These are phyloP conservation scores for Pulveroboletus sp. DNA, from an alignment of 768 basidiomycete genomes.

Conservation along the genomic window DNA sequence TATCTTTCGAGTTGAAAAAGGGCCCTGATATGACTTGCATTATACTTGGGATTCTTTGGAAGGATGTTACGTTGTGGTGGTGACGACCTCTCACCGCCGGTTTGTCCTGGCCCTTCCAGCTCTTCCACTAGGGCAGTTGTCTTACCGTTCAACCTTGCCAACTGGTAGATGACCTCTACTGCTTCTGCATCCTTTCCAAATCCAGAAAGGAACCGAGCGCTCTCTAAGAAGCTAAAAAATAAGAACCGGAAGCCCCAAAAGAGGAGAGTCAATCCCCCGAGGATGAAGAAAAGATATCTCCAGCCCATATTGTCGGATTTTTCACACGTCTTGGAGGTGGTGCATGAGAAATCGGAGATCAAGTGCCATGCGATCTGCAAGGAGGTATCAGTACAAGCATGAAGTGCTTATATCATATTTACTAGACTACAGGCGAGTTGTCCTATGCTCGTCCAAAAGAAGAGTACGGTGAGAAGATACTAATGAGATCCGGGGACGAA, in stretches of 20 bases:
- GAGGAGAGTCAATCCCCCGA: too few relatives aligned
- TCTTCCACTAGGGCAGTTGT: constrained; percentile 42
- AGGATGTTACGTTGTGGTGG: constrained; percentile 22
- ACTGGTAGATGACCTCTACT: constrained; percentile 42
- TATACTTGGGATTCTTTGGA: constrained; percentile 42
- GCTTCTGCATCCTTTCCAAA: constrained; percentile 52
- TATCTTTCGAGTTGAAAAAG: constrained; percentile 64
- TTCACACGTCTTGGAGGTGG: too few relatives aligned
- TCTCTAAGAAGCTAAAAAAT: constrained; percentile 51
- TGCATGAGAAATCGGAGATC: too few relatives aligned
- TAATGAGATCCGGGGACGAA: too few relatives aligned
- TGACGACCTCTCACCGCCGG: constrained; percentile 6
- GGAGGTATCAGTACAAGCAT: too few relatives aligned
- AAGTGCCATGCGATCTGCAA: too few relatives aligned
- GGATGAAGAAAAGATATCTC: too few relatives aligned
- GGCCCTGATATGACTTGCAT: constrained; percentile 46
- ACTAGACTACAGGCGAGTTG: too few relatives aligned
- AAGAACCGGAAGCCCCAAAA: constrained; percentile 54
- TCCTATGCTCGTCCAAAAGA: too few relatives aligned
- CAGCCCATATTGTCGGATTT: too few relatives aligned
- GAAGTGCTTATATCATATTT: too few relatives aligned
- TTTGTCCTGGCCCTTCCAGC: constrained; percentile 35
- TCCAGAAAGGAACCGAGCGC: constrained; percentile 56
- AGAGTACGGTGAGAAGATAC: too few relatives aligned
- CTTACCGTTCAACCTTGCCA: constrained; percentile 51